Percentiles rank a stretch among this genome's conserved stretches.
phyloP scores from a whole-genome alignment of 805 yeast species.

The Schwanniomyces vanrijiae region DNA sequence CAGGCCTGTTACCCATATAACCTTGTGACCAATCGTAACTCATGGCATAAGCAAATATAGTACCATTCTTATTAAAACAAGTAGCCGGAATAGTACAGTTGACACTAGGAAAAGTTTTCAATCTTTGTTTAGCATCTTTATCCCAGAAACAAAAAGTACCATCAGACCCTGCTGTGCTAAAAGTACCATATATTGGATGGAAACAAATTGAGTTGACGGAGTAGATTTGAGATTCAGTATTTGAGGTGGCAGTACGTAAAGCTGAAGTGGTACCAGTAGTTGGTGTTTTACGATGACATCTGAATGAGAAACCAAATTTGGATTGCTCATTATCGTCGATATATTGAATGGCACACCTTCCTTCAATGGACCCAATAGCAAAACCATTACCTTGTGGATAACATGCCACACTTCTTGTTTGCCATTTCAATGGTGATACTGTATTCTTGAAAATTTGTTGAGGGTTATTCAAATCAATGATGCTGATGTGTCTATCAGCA shows the following conservation, averaged over 20 bases:
- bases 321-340: conserved; percentile 79
- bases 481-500: conserved; percentile 80
- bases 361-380: conserved; percentile 92
- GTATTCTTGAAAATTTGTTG: conserved; percentile 72
- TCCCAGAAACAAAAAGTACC: conserved; percentile 97
- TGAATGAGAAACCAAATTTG: conserved; percentile 80
- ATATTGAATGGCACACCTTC: conserved; percentile 92
- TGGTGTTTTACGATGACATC: conserved; percentile 79
- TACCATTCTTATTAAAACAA: conserved; percentile 80
- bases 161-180: conserved; percentile 92
- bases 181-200: conserved; percentile 89
- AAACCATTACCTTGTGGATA: conserved; percentile 91
- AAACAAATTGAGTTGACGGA: conserved; percentile 78
- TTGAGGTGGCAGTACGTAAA: conserved; percentile 23
- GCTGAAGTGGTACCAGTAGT: conserved; percentile 29
- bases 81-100: conserved; percentile 71
- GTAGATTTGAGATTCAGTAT: conserved; percentile 63
- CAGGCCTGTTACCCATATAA: conserved; percentile 72
- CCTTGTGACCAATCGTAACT: conserved; percentile 97
- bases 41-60: conserved; percentile 84
- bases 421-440: conserved; percentile 83
- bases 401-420: conserved; percentile 80
- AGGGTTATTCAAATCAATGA: conserved; percentile 81
- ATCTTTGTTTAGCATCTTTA: conserved; percentile 83
- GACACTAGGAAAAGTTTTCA: conserved; percentile 73